Base-by-base conservation (phyloP, 495 filamentous ascomycete genomes). In the Penicillium silybi region DNA sequence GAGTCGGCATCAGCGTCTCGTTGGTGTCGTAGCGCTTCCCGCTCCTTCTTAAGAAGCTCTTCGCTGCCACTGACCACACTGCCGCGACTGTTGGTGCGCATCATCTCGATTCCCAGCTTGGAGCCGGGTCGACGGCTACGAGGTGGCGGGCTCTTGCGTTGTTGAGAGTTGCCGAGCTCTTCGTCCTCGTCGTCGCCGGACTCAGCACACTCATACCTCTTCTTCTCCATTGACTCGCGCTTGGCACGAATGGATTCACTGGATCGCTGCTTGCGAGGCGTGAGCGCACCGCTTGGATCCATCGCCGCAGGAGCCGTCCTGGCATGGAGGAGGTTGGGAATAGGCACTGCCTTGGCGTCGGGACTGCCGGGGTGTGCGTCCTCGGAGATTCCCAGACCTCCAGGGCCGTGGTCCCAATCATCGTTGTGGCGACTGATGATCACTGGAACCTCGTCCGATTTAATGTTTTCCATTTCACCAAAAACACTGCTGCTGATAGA, bases 181-280 rank as follows among this genome's bases (percentile, higher is more conserved):
- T 96, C 91, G 45, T 96, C 91, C 68, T 96, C 91, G 59, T 96
- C 91, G 59, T 95, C 91, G 0, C 89, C 90, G 25, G 88, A 95
- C 59, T 93, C 90, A 11, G 82, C 88, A 56, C 87, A 84, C 53
- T 95, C 89, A 51, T 85, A 76, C 9, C 85, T 80, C 47, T 85
- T 80, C 53, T 82, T 87, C 64, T 93, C 89, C 17, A 90, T 69
- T 10, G 85, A 86, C 46, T 89, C 84, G 11, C 85, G 81, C 66
- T 88, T 92, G 4, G 85, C 86, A 51, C 80, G 82, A 27, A 93
- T 80, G 46, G 86, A 83, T 64, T 95, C 90, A 18, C 80, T 74
- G n/a, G 89, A 93, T 15, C 82, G 85, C 58, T 85, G 82, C 54
- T 82, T 85, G 17, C 85, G 80, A 22, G 81, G 72, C 32, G 74